phyloP scores from a whole-genome alignment of 2,329 filamentous ascomycete species.

The Penicillium occitanis region DNA sequence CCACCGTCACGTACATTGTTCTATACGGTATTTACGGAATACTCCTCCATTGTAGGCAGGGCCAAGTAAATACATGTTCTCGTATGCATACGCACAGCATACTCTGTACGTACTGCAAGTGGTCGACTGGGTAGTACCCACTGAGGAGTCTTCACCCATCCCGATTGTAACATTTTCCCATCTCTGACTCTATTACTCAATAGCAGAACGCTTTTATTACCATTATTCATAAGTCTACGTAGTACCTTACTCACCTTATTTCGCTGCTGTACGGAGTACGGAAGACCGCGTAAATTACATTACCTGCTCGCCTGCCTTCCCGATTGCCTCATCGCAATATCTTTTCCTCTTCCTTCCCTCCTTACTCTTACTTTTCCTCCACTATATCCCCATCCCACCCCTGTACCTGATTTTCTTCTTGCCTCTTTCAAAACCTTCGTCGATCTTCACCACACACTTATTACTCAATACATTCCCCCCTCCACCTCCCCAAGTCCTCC shows the following conservation, averaged over 20 bases:
- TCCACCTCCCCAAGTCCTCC: slow-evolving; percentile 28
- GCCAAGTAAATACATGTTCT: slow-evolving; percentile 1
- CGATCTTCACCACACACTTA: slow-evolving; percentile 8
- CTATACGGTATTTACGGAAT: neutral
- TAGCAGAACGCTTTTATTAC: slow-evolving; percentile 6
- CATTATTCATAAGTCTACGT: neutral
- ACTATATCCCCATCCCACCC: slow-evolving; percentile 11
- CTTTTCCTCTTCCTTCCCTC: slow-evolving; percentile 1
- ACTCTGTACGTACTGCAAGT: neutral
- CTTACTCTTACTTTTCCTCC: slow-evolving; percentile 16
- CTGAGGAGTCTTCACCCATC: slow-evolving; percentile 11
- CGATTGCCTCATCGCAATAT: slow-evolving; percentile 20
- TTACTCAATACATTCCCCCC: slow-evolving; percentile 10
- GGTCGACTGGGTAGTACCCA: neutral
- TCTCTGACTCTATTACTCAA: slow-evolving; percentile 2
- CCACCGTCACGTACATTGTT: neutral
- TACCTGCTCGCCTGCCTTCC: neutral
- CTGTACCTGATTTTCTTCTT: slow-evolving; percentile 21
- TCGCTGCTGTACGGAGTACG: neutral
- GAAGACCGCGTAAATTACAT: neutral
- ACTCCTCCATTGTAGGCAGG: neutral
- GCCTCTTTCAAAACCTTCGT: slow-evolving; percentile 23
- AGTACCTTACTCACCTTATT: slow-evolving; percentile 5
- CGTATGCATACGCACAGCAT: neutral
- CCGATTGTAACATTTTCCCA: neutral